Percentiles rank a stretch among this genome's conserved stretches.
Conservation (phyloP, 192 early-diverging fungal species). For the Mortierella alpina region DNA sequence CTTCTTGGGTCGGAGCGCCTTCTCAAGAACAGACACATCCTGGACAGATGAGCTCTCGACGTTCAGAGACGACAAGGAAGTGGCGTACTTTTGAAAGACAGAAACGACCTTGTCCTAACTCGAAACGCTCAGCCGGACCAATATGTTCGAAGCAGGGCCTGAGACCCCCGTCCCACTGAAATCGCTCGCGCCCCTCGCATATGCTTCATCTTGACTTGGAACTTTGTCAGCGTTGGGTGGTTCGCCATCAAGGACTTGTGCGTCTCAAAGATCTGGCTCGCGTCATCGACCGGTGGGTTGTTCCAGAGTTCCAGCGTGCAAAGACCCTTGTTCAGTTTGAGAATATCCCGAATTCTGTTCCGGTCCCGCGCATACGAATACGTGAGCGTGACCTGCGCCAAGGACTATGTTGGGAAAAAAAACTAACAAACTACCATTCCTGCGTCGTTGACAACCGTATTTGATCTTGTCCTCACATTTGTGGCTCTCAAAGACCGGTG, state of each 20-base stretch:
- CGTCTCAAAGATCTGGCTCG: slow-evolving; percentile 37
- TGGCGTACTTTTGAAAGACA: slow-evolving; percentile 33
- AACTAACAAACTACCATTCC: background rate
- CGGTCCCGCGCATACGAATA: slow-evolving; percentile 13
- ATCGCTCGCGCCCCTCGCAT: background rate
- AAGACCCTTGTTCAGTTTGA: slow-evolving; percentile 20
- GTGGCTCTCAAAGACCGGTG: slow-evolving; percentile 11
- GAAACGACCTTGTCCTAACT: slow-evolving; percentile 21
- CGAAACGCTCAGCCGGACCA: too few species aligned
- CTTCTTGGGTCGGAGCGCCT: slow-evolving; percentile 23
- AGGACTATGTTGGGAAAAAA: background rate
- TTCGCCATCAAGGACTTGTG: slow-evolving; percentile 24
- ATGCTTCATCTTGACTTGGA: slow-evolving; percentile 18
- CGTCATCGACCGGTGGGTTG: slow-evolving; percentile 19
- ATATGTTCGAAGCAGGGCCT: slow-evolving; percentile 8
- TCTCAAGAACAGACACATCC: slow-evolving; percentile 29
- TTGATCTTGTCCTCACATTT: slow-evolving; percentile 10
- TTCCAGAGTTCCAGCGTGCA: slow-evolving; percentile 12
- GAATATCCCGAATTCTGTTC: slow-evolving; percentile 14
- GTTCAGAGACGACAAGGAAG: background rate
- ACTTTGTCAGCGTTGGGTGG: slow-evolving; percentile 4
- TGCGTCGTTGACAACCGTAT: background rate
- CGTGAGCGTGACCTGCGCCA: background rate
- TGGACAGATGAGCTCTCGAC: background rate
- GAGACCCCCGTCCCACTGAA: slow-evolving; percentile 10